Base-by-base conservation (phyloP, 345 rosid genomes). In the Populus pruinosa region DNA sequence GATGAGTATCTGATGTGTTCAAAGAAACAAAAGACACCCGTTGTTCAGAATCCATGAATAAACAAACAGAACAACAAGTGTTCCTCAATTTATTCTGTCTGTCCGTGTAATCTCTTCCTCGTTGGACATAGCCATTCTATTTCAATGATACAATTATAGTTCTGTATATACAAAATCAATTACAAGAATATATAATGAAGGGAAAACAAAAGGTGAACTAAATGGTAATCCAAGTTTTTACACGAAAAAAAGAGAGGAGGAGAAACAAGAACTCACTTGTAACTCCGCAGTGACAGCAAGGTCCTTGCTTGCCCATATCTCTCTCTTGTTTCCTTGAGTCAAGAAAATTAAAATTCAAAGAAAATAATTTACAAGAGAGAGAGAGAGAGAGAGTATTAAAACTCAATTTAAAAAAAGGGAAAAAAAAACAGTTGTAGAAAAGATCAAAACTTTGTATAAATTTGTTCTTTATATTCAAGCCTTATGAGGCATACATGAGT, bases 201-300 rank as follows among this genome's bases (percentile, higher is more conserved):
- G 25, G 64, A 59, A 20, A 18, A 18, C 59, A 53, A 63, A 43
- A 53, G 76, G 33, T 72, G 50, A 68, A 59, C 43, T 35, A 17
- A 53, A 64, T 71, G 77, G 55, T 62, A 77, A 80, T 77, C 68
- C 67, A 62, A 64, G 16, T 44, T 70, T 55, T 65, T 10, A 38
- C 8, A 2, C 2, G 3, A 31, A 75, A 59, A 75, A 78, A 72
- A 66, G 76, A 27, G 29, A 27, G 29, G 41, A 71, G 90, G 85
- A 87, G 88, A 84, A 88, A 83, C 93, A 93, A 88, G 86, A 86
- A 91, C 98, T 93, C 98, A 94, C 98, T 94, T 85, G 96, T 89
- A 88, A 91, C 98, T 86, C 98, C 98, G 89, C 98, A 92, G 92
- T 94, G 98, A 79, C 76, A 86, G 92, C 98, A 94, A 86, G 98